Conservation (phyloP, 352 stramenopile species). For the Albugo candida region DNA sequence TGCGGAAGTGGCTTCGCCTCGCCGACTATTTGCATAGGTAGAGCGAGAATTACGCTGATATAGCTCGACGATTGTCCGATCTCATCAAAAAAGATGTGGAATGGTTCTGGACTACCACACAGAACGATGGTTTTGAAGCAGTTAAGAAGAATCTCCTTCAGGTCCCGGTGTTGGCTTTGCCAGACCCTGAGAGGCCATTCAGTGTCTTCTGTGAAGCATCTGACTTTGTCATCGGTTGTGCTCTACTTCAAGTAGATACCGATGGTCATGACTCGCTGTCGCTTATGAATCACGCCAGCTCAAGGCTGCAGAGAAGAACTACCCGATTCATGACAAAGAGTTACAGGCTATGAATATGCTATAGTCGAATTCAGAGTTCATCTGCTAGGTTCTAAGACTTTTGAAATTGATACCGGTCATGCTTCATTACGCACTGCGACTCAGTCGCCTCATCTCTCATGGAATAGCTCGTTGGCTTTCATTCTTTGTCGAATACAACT, state of each 20-base stretch:
- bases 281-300: slow-evolving; percentile 12
- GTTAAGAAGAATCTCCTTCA: slow-evolving; percentile 3
- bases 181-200: slow-evolving; percentile 5
- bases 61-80: too few species aligned
- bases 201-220: slow-evolving; percentile 10
- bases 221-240: slow-evolving; percentile 10
- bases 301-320: too few species aligned
- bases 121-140: too few species aligned
- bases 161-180: slow-evolving; percentile 4
- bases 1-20: too few species aligned
- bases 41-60: too few species aligned
- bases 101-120: too few species aligned
- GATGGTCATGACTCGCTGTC: slow-evolving; percentile 7
- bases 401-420: slow-evolving; percentile 12
- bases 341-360: slow-evolving; percentile 10
- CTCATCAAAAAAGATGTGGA: too few species aligned
- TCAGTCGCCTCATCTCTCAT: too few species aligned
- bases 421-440: slow-evolving; percentile 8
- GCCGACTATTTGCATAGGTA: too few species aligned
- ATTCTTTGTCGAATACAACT: slow-evolving; percentile 15
- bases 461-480: slow-evolving; percentile 11
- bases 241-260: slow-evolving; percentile 6
- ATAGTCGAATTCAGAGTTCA: slow-evolving; percentile 14
- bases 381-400: slow-evolving; percentile 8
- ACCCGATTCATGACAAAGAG: slow-evolving; percentile 11